Percentiles rank a stretch among this genome's conserved stretches.
These are phyloP conservation scores for Lichtheimia corymbifera DNA, from an alignment of 371 early-diverging fungal species.

Conservation along the genomic window DNA sequence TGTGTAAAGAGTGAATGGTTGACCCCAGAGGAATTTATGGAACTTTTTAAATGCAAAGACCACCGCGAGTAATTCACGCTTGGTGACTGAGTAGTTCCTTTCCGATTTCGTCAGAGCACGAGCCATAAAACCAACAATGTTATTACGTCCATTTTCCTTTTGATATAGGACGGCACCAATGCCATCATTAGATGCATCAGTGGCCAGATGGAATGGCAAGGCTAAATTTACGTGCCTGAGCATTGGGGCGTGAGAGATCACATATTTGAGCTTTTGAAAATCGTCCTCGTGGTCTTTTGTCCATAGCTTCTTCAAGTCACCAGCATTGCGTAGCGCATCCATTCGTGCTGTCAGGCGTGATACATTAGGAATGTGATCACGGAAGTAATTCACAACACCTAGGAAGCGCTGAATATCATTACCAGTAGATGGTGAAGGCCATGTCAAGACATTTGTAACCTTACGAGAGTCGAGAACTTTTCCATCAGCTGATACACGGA, in stretches of 20 bases:
- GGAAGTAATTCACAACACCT: too few species aligned
- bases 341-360: too few species aligned
- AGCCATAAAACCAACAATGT: not conserved
- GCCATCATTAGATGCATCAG: conserved; percentile 41
- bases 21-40: conserved; percentile 31
- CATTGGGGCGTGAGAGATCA: not conserved
- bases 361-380: too few species aligned
- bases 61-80: conserved; percentile 10
- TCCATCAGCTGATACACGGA: conserved; percentile 19
- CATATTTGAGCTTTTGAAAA: conserved; percentile 18
- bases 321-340: too few species aligned
- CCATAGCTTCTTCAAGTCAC: not conserved
- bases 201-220: conserved; percentile 33
- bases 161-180: conserved; percentile 12
- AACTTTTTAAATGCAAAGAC: conserved; percentile 20
- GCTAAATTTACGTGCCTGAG: conserved; percentile 26
- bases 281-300: not conserved
- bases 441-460: conserved; percentile 15
- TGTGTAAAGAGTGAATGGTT: conserved; percentile 15
- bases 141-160: conserved; percentile 16
- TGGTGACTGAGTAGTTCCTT: conserved; percentile 4
- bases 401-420: not conserved
- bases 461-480: conserved; percentile 17
- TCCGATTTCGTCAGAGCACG: conserved; percentile 2
- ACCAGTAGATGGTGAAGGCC: conserved; percentile 9